phyloP scores from a whole-genome alignment of 1,284 basidiomycete species.

The Moesziomyces antarcticus region DNA sequence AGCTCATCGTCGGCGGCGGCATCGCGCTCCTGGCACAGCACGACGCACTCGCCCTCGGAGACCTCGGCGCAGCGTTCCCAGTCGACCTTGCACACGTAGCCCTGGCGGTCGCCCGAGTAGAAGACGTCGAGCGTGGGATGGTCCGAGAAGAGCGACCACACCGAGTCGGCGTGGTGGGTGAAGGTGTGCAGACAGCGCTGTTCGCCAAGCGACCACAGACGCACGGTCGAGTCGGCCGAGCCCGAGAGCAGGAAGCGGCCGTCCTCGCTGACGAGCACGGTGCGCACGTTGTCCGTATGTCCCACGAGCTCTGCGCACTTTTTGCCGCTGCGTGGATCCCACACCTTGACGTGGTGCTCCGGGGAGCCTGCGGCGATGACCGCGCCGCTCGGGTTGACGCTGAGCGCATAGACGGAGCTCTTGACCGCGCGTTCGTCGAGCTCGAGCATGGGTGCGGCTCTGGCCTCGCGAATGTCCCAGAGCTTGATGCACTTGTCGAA shows the following conservation, averaged over 20 bases:
- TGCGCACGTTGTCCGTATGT: slow-evolving; percentile 94
- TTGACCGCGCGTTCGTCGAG: slow-evolving; percentile 42
- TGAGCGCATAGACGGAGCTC: slow-evolving; percentile 67
- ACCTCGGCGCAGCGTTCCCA: slow-evolving; percentile 83
- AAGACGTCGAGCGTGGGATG: slow-evolving; percentile 91
- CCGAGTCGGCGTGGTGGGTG: slow-evolving; percentile 91
- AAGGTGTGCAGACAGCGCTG: slow-evolving; percentile 96
- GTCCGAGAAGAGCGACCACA: slow-evolving; percentile 89
- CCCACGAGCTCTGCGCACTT: slow-evolving; percentile 71
- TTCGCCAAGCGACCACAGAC: slow-evolving; percentile 89
- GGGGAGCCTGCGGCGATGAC: slow-evolving; percentile 89
- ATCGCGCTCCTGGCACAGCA: slow-evolving; percentile 71
- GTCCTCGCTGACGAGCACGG: slow-evolving; percentile 88
- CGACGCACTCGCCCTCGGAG: slow-evolving; percentile 86
- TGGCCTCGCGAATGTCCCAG: slow-evolving; percentile 73
- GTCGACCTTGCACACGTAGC: slow-evolving; percentile 88
- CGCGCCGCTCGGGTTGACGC: slow-evolving; percentile 77
- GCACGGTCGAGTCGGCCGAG: slow-evolving; percentile 75
- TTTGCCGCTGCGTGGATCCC: slow-evolving; percentile 80
- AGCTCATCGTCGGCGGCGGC: slow-evolving; percentile 7
- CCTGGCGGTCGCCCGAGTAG: slow-evolving; percentile 93
- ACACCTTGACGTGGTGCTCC: slow-evolving; percentile 86
- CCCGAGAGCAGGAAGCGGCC: slow-evolving; percentile 74
- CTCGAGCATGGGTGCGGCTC: slow-evolving; percentile 59
- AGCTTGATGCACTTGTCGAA: slow-evolving; percentile 93